Evolutionary conservation across 768 basidiomycete species (phyloP).

Genomic region (Glaciozyma antarctica): DNA sequence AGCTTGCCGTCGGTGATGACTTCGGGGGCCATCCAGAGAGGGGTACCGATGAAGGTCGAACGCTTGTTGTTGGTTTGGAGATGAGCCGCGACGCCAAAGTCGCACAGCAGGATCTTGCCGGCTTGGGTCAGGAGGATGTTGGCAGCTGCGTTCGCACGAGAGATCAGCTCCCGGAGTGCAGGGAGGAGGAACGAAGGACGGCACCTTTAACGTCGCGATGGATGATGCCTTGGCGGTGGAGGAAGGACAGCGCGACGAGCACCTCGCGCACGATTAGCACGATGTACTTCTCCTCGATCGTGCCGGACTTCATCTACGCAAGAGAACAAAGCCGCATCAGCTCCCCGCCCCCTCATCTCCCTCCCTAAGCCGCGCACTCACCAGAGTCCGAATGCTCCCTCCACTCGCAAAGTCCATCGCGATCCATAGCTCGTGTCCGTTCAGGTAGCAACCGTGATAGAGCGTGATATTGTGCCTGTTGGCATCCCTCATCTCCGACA

Average conservation of each 20-base stretch:
- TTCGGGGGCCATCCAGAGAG: slow-evolving; percentile 99
- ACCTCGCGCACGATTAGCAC: slow-evolving; percentile 82
- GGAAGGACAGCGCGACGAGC: slow-evolving; percentile 71
- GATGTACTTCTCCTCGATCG: slow-evolving; percentile 80
- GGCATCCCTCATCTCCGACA: slow-evolving; percentile 72
- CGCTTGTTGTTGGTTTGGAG: slow-evolving; percentile 76
- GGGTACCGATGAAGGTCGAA: slow-evolving; percentile 92
- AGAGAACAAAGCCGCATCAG: neutral
- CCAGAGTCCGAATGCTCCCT: slow-evolving; percentile 79
- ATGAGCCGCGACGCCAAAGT: slow-evolving; percentile 95
- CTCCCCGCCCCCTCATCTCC: neutral
- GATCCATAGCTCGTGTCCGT: slow-evolving; percentile 95
- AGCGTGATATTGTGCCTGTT: slow-evolving; percentile 79
- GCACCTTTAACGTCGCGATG: slow-evolving; percentile 84
- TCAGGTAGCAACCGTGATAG: slow-evolving; percentile 93
- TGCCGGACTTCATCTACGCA: slow-evolving; percentile 65
- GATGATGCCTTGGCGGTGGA: slow-evolving; percentile 88
- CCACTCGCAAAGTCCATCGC: slow-evolving; percentile 97
- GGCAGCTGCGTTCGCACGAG: slow-evolving; percentile 50
- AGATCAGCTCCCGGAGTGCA: neutral
- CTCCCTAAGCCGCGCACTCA: slow-evolving; percentile 29
- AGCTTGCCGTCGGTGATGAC: slow-evolving; percentile 76
- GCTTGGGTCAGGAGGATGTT: slow-evolving; percentile 83
- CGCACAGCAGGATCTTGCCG: slow-evolving; percentile 89
- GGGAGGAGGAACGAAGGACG: neutral